Conservation (phyloP, 768 basidiomycete species). For the Lyophyllum shimeji region DNA sequence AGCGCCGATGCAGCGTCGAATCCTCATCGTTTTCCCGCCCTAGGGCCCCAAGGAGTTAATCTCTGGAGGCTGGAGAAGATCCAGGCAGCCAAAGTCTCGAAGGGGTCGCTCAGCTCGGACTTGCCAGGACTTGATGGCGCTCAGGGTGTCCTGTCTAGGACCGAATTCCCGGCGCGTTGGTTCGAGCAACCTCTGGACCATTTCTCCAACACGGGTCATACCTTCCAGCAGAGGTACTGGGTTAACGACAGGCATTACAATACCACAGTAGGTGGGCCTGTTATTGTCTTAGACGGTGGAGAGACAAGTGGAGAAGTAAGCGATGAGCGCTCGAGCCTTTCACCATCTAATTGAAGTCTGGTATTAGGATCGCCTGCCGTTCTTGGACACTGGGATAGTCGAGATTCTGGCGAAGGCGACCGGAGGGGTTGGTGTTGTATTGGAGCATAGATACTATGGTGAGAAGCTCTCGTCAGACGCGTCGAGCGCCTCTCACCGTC, state of each 20-base stretch:
- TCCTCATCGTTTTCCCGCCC: conserved; percentile 21
- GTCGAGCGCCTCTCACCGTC: not conserved
- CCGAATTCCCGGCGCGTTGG: conserved; percentile 58
- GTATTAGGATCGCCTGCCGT: conserved; percentile 46
- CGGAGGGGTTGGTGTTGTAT: conserved; percentile 84
- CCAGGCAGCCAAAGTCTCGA: conserved; percentile 15
- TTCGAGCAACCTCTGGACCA: conserved; percentile 90
- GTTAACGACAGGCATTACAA: conserved; percentile 80
- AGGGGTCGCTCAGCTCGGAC: conserved; percentile 12
- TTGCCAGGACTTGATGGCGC: conserved; percentile 17
- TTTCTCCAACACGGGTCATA: conserved; percentile 55
- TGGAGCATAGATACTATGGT: conserved; percentile 94
- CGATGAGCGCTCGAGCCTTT: not conserved
- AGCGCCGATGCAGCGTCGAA: conserved; percentile 7
- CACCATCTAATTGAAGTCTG: not conserved
- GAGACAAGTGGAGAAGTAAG: conserved; percentile 84
- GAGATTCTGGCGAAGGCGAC: conserved; percentile 85
- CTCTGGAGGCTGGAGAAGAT: conserved; percentile 52
- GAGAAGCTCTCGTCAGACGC: conserved; percentile 11
- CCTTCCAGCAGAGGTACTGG: conserved; percentile 92
- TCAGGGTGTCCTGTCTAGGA: conserved; percentile 8
- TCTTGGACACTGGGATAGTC: conserved; percentile 79
- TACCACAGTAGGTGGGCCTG: conserved; percentile 70
- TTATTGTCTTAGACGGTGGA: conserved; percentile 90
- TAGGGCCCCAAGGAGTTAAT: conserved; percentile 64